phyloP scores from a whole-genome alignment of 2,329 filamentous ascomycete species.

The Fusarium tricinctum region DNA sequence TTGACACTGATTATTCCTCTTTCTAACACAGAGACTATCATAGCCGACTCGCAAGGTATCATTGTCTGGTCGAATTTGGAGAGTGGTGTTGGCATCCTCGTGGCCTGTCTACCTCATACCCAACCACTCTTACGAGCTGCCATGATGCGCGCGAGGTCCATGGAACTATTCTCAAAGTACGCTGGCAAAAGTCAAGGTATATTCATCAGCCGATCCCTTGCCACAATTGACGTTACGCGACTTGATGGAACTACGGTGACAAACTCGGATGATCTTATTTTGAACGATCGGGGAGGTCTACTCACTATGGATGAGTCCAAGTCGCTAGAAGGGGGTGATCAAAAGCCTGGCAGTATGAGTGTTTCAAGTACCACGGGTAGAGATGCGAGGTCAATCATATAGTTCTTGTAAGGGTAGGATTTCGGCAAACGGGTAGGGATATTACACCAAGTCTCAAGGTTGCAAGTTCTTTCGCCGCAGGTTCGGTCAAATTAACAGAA shows the following conservation, averaged over 20 bases:
- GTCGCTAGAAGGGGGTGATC: fast-evolving
- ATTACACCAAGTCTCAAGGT: no score
- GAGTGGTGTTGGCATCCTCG: slow-evolving; percentile 8
- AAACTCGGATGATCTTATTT: not conserved
- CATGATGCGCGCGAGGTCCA: not conserved
- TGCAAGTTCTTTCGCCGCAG: no score
- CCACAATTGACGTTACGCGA: not conserved
- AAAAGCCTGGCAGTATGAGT: not conserved
- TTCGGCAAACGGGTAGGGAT: no score
- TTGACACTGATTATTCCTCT: no score
- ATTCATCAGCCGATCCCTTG: not conserved
- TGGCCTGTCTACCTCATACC: slow-evolving; percentile 13
- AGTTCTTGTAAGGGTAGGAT: no score
- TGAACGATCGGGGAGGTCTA: not conserved
- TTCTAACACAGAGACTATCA: fast-evolving
- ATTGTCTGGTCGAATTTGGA: slow-evolving; percentile 17
- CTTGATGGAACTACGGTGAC: not conserved
- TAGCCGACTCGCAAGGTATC: slow-evolving; percentile 7
- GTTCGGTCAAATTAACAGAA: no score
- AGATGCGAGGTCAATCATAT: no score
- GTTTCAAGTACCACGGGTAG: not conserved
- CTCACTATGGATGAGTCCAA: not conserved
- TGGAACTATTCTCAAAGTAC: no score
- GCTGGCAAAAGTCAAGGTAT: not conserved
- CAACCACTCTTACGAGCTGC: not conserved